Evolutionary conservation across 2,329 filamentous ascomycete species (phyloP), one percentile per base, ranked within the genome.

Genomic region (Mycosphaerelloides madeirae): DNA sequence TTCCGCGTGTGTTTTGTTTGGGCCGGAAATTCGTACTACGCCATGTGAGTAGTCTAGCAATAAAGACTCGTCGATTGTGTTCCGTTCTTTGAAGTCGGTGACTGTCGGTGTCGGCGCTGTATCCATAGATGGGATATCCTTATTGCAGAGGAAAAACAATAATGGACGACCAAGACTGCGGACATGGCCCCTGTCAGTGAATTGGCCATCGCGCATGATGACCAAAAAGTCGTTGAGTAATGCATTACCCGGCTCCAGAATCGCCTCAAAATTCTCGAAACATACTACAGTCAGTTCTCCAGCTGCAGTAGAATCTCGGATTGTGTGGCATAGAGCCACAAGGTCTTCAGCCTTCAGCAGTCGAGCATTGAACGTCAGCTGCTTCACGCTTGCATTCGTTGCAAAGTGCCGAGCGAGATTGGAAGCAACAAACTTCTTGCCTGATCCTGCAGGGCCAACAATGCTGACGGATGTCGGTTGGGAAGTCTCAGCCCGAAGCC

Each of bases 31-130:
- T 6, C 58, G 55, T 3, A 65, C 55, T 11, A 62, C 52, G 15
- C 63, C 61, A 38, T 64, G 63, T 2, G 64, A 46, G 15, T 58
- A 54, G 45, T 64, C 61, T 15, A 64, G 40, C 13, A 65, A 47
- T 6, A 53, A 38, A 1, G 60, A 56, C 11, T 62, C 57, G 31
- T 62, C 58, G 6, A 61, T 35, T 2, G 31, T 38, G 13, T 42
- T 43, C 5, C 50, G 51, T 15, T 49, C 46, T 37, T 43, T 41
- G 43, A 57, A 54, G 3, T 60, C 55, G 13, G 33, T 29, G n/a
- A 44, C 43, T 29, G 53, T 57, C 8, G 59, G 54, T 7, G 61
- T 62, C 3, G 55, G 56, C 3, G 58, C 52, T 29, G 43, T 44
- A 15, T 59, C 56, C n/a, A 56, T 36, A 22, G 44, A 41, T 11